Conservation (phyloP, 2,329 filamentous ascomycete genomes). For the Scytalidium lignicola region DNA sequence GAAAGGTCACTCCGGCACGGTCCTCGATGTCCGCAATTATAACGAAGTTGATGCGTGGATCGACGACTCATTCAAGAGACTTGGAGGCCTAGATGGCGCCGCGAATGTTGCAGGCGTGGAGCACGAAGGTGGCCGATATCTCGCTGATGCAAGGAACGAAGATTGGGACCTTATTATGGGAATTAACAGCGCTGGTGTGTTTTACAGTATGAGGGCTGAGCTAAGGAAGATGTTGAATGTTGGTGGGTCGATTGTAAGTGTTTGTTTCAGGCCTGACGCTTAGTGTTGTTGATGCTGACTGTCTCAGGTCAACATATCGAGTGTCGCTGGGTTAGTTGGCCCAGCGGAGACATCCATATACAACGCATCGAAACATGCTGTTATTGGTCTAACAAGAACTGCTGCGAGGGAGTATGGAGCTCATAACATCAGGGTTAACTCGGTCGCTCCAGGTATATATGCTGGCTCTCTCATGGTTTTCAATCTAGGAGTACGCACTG, state of each 20-base stretch:
- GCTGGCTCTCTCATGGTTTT: conserved; percentile 12
- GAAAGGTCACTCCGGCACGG: neutral
- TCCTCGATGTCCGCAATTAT: neutral
- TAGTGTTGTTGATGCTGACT: neutral
- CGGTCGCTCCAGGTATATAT: neutral
- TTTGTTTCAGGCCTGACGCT: too few species aligned
- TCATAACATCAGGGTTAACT: conserved; percentile 16
- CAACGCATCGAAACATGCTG: conserved; percentile 24
- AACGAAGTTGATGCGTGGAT: conserved; percentile 1
- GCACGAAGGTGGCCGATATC: neutral
- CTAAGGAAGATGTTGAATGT: neutral
- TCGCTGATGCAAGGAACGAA: neutral
- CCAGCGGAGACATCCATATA: neutral
- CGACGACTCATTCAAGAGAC: neutral
- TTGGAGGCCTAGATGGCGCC: neutral
- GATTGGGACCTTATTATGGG: conserved; percentile 1
- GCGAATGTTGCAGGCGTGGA: neutral
- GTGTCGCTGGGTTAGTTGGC: neutral
- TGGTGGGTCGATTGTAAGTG: too few species aligned
- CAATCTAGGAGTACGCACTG: neutral
- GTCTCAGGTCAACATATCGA: neutral
- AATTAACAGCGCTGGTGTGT: neutral
- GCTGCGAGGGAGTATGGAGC: conserved; percentile 25
- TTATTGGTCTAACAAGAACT: conserved; percentile 27
- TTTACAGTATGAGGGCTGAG: conserved; percentile 6